These are phyloP conservation scores for Lentinula novae-zelandiae DNA, from an alignment of 1,284 basidiomycete genomes.

Conservation along the genomic window DNA sequence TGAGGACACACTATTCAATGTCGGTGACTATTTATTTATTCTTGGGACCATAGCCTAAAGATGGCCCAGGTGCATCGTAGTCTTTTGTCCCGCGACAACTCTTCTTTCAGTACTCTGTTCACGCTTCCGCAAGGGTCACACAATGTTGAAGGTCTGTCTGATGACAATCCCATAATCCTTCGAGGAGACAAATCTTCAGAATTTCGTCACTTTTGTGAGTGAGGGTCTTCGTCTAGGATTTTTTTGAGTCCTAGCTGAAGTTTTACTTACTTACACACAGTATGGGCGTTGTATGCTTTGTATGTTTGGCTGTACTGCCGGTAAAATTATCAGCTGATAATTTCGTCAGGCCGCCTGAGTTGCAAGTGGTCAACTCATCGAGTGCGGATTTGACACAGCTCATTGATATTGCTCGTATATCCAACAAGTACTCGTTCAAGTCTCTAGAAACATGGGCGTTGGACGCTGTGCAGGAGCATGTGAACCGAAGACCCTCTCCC, in stretches of 20 bases:
- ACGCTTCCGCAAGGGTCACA: slow-evolving; percentile 51
- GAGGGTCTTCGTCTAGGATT: neutral
- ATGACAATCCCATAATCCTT: slow-evolving; percentile 60
- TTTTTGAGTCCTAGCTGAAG: neutral
- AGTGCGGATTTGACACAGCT: slow-evolving; percentile 49
- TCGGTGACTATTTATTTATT: slow-evolving; percentile 23
- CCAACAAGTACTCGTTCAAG: slow-evolving; percentile 70
- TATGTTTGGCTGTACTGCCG: slow-evolving; percentile 15
- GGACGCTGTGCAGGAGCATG: slow-evolving; percentile 59
- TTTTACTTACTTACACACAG: neutral
- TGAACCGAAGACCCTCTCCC: slow-evolving; percentile 49
- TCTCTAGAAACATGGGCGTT: slow-evolving; percentile 65
- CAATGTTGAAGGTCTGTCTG: slow-evolving; percentile 50
- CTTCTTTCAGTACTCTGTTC: slow-evolving; percentile 62
- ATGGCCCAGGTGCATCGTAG: slow-evolving; percentile 56
- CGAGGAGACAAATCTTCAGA: slow-evolving; percentile 55
- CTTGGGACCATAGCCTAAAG: neutral
- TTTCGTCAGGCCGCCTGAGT: slow-evolving; percentile 50
- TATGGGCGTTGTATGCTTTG: slow-evolving; percentile 59
- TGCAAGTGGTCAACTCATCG: slow-evolving; percentile 41
- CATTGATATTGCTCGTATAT: slow-evolving; percentile 56
- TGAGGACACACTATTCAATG: slow-evolving; percentile 62
- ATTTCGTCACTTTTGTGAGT: slow-evolving; percentile 52
- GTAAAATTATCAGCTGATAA: neutral
- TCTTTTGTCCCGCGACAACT: slow-evolving; percentile 56